Evolutionary conservation across 495 filamentous ascomycete genomes (phyloP), one percentile per base, ranked within the genome.

Genomic region (Penicillium steckii): DNA sequence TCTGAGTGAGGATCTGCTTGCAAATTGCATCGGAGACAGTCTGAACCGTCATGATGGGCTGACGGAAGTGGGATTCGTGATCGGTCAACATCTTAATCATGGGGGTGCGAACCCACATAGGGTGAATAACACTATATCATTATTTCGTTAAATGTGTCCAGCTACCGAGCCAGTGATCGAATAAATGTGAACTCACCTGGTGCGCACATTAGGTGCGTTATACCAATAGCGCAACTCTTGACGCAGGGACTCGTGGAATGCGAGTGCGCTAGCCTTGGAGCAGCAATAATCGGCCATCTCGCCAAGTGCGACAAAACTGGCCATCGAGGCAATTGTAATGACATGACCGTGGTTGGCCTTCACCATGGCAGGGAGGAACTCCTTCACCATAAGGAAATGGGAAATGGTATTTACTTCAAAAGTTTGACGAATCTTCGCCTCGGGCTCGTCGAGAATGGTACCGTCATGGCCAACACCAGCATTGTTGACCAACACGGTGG

Each of bases 341-440:
- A 86, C 64, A 60, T 86, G 83, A 4, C 83, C 83, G 53, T 86
- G 82, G 55, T 84, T 82, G 25, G 64, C 68, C 25, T 66, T 57
- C 40, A 86, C 65, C 83, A 86, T 86, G 44, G 65, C 74, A 0
- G 83, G 83, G 38, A 86, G 62, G 62, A 85, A 86, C 53, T 82
- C 79, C 55, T 82, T 75, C 2, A 84, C 71, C 38, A 73, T 78
- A 32, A 75, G 69, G 70, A 77, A 85, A 58, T 85, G 81, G 26
- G 75, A 71, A 42, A 86, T 60, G n/a, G 78, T 72, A 65, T 86
- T 86, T 41, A 85, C 78, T 54, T 78, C 76, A 56, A 83, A 84
- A 40, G 78, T 76, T 26, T 69, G 70, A 6, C 72, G 62, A 27
- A 85, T 75, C 18, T 70, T 56, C 21, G 63, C 60, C 53, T 78